Evolutionary conservation across 805 yeast species (phyloP), one percentile per base, ranked within the genome.

Genomic region (Cyberlindnera bimundalis): DNA sequence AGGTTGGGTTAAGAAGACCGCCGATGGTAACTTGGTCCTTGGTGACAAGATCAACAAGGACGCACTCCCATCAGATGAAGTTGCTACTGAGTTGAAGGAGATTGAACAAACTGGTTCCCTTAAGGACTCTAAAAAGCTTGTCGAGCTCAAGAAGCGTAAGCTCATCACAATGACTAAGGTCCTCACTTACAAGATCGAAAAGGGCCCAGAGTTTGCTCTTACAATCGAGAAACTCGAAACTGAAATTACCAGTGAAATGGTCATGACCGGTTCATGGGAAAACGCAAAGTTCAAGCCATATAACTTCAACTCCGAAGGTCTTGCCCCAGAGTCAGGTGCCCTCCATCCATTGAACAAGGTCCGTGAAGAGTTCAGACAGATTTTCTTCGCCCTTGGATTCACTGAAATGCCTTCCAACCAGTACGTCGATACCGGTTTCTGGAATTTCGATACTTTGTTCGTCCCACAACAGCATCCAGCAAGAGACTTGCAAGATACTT

Each of bases 381-480:
- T 93, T 60, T 93, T 93, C 79, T 91, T 93, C 70, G 81, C 93
- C 28, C 81, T 93, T 90, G 99, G 99, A 7, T 93, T 93, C 80
- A 80, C 93, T 21, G 99, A 93, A 70, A 93, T 93, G 99, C 96
- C 99, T 46, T 84, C 99, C 19, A 91, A 91, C 66, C 96, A 91
- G 66, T 93, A 90, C 63, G 99, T 93, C 39, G 99, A 93, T 62
- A 78, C 93, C 14, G 98, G 98, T 5, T 93, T 93, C 80, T 93
- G 99, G 99, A 93, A 93, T 68, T 93, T 93, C 61, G 99, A 93
- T 65, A 79, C 99, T 4, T 75, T 93, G 58, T 93, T 71, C 58
- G 99, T 93, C 40, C 99, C 99, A 42, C 99, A 93, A 71, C 98
- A 93, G 71, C 99, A 93, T 70, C 99, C 99, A 14, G 99, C 99